These are phyloP conservation scores for Dictyostelium firmibasis DNA, from an alignment of 78 protist species.

Conservation along the genomic window DNA sequence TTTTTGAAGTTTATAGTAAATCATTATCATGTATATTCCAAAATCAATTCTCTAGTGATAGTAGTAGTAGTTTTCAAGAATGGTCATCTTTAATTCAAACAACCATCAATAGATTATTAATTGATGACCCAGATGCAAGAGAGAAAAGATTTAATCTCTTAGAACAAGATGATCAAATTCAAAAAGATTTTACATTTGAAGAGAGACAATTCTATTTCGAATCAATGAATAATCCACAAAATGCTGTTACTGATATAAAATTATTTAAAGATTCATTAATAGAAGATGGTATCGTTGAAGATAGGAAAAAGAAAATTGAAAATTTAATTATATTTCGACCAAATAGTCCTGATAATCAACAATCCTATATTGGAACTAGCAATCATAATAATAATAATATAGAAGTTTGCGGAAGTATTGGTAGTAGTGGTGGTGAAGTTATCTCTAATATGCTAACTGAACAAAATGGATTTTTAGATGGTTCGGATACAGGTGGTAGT, in stretches of 20 bases:
- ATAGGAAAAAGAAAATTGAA: conserved; percentile 64
- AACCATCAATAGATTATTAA: conserved; percentile 33
- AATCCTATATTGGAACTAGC: no score
- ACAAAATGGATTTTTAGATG: neutral
- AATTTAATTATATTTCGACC: conserved; percentile 15
- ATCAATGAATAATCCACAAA: neutral
- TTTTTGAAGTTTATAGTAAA: conserved; percentile 63
- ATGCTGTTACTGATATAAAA: neutral
- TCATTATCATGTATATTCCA: conserved; percentile 43
- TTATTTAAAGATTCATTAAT: conserved; percentile 2
- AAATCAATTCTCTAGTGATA: neutral
- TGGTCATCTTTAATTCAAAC: conserved; percentile 50
- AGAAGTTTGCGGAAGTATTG: neutral
- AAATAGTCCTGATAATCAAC: neutral
- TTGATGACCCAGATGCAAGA: neutral
- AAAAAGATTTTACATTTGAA: conserved; percentile 45
- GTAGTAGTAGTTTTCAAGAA: neutral
- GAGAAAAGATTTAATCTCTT: conserved; percentile 19
- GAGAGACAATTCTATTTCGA: conserved; percentile 69
- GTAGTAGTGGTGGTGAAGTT: neutral
- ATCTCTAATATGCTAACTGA: neutral
- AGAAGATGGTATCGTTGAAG: conserved; percentile 61
- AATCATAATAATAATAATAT: neutral
- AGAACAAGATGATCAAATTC: conserved; percentile 19
- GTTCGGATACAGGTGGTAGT: neutral